These are phyloP conservation scores for Naganishia vaughanmartiniae DNA, from an alignment of 768 basidiomycete species.

Conservation along the genomic window DNA sequence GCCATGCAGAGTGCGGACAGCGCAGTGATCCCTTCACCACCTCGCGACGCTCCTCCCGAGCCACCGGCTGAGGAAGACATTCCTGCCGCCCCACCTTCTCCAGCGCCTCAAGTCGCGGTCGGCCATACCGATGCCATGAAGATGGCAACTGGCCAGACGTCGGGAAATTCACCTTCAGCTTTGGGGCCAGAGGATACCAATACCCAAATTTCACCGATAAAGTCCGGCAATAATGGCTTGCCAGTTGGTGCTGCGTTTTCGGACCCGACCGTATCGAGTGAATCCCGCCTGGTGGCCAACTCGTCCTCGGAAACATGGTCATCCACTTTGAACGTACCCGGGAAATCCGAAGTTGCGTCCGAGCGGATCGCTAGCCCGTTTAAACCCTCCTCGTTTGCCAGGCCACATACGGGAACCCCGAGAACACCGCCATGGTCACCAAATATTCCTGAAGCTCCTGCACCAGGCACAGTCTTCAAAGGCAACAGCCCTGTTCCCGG, in stretches of 20 bases:
- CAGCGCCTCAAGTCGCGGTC: neutral
- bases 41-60: constrained; percentile 4
- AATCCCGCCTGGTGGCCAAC: neutral
- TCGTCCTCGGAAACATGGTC: neutral
- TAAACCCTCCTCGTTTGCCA: neutral
- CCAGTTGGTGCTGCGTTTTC: neutral
- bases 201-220: neutral
- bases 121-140: neutral
- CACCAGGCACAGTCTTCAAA: neutral
- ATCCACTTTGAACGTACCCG: neutral
- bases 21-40: neutral
- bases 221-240: neutral
- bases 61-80: constrained; percentile 4
- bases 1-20: neutral
- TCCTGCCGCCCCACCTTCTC: constrained; percentile 5
- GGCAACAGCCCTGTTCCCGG: neutral
- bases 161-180: neutral
- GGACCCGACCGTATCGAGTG: neutral
- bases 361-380: neutral
- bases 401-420: neutral
- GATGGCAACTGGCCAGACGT: too few relatives aligned
- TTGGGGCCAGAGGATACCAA: neutral
- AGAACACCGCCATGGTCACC: neutral
- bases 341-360: neutral
- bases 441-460: neutral